Percentiles rank a stretch among this genome's conserved stretches.
Conservation (phyloP, 148 eudicot species). For the Rhododendron ferrugineum region DNA sequence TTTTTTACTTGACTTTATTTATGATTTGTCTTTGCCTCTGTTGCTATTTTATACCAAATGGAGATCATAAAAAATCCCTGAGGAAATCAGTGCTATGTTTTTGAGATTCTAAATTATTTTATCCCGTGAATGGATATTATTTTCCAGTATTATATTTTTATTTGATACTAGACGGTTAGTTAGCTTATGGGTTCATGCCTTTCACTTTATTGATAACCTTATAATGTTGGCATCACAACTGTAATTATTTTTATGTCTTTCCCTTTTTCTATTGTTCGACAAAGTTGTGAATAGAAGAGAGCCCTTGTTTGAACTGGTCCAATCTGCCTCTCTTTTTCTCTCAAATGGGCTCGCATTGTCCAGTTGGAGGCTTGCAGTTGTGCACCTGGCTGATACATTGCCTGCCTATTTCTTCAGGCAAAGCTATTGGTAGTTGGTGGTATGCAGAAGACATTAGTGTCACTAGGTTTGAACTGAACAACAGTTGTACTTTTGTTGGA, state of each 20-base stretch:
- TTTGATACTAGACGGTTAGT: background rate
- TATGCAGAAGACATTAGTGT: background rate
- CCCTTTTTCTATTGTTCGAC: background rate
- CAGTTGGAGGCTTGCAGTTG: background rate
- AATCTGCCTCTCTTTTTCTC: background rate
- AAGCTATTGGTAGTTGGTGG: background rate
- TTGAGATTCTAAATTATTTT: background rate
- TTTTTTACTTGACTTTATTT: background rate
- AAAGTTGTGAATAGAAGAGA: background rate
- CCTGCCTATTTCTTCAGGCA: background rate
- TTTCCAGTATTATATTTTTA: background rate
- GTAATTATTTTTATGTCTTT: background rate
- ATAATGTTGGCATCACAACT: background rate
- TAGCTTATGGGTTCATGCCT: background rate
- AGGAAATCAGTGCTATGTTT: background rate
- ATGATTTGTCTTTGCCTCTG: background rate
- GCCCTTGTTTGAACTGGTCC: background rate
- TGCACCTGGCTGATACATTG: slow-evolving; percentile 6
- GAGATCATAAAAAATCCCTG: background rate
- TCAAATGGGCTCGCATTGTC: too few relatives aligned
- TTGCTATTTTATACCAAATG: background rate
- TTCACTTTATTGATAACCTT: background rate
- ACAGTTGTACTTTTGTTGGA: background rate
- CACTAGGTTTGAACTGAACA: background rate
- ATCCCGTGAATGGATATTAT: background rate